phyloP scores from a whole-genome alignment of 129 eudicot genomes.

The Tanacetum coccineum region DNA sequence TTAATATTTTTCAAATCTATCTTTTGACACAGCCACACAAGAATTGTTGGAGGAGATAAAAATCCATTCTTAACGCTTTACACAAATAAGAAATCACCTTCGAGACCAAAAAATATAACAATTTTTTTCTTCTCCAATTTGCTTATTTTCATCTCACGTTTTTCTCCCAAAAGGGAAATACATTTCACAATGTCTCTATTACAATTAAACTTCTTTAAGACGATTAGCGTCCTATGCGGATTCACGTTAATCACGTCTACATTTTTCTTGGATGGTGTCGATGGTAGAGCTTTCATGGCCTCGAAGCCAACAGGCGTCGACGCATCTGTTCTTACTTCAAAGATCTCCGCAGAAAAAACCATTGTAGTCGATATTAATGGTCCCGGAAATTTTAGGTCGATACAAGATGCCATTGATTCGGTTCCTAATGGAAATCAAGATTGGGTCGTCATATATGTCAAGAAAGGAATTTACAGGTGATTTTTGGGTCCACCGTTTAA shows the following conservation, averaged over 20 bases:
- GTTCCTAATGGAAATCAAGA: constrained; percentile 57
- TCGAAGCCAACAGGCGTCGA: constrained; percentile 31
- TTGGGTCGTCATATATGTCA: constrained; percentile 65
- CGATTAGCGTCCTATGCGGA: background rate
- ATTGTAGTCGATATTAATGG: constrained; percentile 54
- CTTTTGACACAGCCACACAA: constrained; percentile 23
- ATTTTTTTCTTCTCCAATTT: background rate
- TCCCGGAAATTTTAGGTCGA: constrained; percentile 45
- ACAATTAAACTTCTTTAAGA: background rate
- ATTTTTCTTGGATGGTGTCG: constrained; percentile 25
- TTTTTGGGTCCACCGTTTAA: too few relatives aligned
- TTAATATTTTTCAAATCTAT: too few relatives aligned
- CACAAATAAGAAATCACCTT: constrained; percentile 17
- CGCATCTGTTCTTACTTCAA: constrained; percentile 40
- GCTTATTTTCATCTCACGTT: background rate
- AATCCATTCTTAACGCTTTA: constrained; percentile 22
- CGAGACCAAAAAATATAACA: constrained; percentile 9
- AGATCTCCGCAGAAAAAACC: constrained; percentile 31
- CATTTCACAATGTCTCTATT: background rate
- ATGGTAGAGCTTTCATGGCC: constrained; percentile 30
- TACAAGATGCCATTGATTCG: constrained; percentile 78
- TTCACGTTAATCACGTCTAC: constrained; percentile 23
- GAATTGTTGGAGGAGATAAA: constrained; percentile 31
- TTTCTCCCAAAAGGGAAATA: background rate
- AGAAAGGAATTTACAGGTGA: constrained; percentile 73